Percentiles rank a stretch among this genome's conserved stretches.
Evolutionary conservation across 1,139 yeast genomes (phyloP).

Genomic region (Taiozyma sp.): DNA sequence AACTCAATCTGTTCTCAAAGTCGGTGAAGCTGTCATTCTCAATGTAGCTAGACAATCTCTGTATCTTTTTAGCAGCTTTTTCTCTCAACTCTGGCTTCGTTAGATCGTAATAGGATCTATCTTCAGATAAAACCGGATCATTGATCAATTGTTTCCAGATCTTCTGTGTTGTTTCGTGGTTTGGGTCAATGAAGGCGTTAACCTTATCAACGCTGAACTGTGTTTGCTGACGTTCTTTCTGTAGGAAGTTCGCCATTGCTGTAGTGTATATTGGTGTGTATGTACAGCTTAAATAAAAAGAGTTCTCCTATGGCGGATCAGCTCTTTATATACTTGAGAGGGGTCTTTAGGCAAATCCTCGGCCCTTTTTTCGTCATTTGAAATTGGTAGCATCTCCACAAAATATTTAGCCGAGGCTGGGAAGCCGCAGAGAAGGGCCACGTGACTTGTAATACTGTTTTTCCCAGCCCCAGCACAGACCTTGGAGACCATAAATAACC

Average conservation of each 20-base stretch:
- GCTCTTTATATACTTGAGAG: neutral
- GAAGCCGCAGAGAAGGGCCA: neutral
- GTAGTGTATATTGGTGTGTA: too few relatives aligned
- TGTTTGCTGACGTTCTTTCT: conserved; percentile 44
- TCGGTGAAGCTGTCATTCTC: conserved; percentile 40
- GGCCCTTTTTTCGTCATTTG: neutral
- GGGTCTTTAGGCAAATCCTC: neutral
- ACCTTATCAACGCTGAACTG: conserved; percentile 41
- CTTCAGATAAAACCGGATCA: conserved; percentile 49
- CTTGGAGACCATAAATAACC: too few relatives aligned
- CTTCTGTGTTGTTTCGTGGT: conserved; percentile 37
- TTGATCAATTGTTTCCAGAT: conserved; percentile 42
- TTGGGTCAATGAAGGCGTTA: conserved; percentile 52
- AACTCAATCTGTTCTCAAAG: conserved; percentile 35
- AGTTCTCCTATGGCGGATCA: neutral
- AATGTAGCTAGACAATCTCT: conserved; percentile 43
- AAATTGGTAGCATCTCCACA: neutral
- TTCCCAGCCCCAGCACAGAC: too few relatives aligned
- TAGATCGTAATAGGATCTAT: conserved; percentile 46
- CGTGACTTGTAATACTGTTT: too few relatives aligned
- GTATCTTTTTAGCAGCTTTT: conserved; percentile 46
- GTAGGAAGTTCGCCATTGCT: conserved; percentile 28
- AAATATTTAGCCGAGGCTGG: neutral
- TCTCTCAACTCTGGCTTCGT: conserved; percentile 45
- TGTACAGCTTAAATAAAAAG: too few relatives aligned